phyloP scores from a whole-genome alignment of 768 basidiomycete species.

The Rhodotorula kratochvilovae region DNA sequence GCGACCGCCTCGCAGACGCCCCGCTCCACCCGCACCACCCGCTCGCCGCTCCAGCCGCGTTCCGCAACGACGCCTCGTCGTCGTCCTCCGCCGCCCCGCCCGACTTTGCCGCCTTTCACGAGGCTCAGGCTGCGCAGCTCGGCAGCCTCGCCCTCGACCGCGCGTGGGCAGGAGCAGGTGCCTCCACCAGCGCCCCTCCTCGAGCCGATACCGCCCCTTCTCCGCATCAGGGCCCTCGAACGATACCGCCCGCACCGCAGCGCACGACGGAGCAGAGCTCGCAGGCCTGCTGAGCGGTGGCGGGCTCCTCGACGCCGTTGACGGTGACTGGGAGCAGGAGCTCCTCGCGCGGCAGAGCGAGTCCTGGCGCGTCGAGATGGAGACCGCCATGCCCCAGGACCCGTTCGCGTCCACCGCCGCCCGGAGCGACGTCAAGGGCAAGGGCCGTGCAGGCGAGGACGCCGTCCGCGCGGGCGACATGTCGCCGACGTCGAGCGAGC shows the following conservation, averaged over 20 bases:
- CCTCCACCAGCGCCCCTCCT: background rate
- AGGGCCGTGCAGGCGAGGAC: background rate
- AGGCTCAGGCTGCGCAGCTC: background rate
- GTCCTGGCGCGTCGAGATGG: background rate
- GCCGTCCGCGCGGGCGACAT: conserved; percentile 1
- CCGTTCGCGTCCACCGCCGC: conserved; percentile 1
- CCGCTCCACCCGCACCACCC: background rate
- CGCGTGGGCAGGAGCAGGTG: background rate
- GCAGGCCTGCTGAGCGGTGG: background rate
- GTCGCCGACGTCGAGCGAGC: conserved; percentile 14
- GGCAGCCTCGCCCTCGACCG: background rate
- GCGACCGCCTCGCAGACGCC: background rate
- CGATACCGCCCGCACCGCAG: background rate
- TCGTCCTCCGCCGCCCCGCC: background rate
- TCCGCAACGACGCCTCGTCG: background rate
- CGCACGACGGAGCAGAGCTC: conserved; percentile 7
- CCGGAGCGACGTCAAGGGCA: background rate
- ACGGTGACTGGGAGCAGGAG: conserved; percentile 32
- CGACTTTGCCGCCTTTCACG: background rate
- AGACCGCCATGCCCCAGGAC: conserved; percentile 9
- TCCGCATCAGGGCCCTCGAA: background rate
- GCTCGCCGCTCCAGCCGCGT: no score
- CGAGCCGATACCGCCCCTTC: background rate
- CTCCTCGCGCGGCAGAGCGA: conserved; percentile 1
- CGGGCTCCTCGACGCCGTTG: background rate